These are phyloP conservation scores for Closterium sp. DNA, from an alignment of 139 green algal species.

Conservation along the genomic window DNA sequence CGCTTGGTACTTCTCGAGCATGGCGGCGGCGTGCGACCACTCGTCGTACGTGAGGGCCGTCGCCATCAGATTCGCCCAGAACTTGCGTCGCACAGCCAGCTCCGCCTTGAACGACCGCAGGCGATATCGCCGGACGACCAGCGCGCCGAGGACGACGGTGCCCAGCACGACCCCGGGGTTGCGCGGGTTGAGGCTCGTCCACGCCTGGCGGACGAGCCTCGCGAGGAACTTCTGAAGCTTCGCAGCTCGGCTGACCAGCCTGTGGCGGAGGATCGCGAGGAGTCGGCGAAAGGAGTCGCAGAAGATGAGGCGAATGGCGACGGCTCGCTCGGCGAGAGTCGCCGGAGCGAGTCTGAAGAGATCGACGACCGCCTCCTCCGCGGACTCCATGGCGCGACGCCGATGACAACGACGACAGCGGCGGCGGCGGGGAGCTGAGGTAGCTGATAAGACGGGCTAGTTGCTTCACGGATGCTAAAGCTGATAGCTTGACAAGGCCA, in stretches of 20 bases:
- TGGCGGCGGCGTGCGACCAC: slow-evolving; percentile 34
- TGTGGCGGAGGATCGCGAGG: background rate
- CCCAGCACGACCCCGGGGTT: slow-evolving; percentile 27
- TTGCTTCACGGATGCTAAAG: background rate
- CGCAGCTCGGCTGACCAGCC: background rate
- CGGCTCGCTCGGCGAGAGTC: slow-evolving; percentile 7
- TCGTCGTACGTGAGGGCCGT: slow-evolving; percentile 43
- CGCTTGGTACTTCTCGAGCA: slow-evolving; percentile 32
- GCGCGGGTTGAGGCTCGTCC: slow-evolving; percentile 15
- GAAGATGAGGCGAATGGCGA: slow-evolving; percentile 29
- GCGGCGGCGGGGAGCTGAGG: background rate
- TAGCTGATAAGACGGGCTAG: background rate
- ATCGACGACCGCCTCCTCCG: slow-evolving; percentile 11
- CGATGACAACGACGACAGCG: background rate
- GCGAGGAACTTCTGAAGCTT: slow-evolving; percentile 6
- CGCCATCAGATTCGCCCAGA: slow-evolving; percentile 34
- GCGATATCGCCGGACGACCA: slow-evolving; percentile 24
- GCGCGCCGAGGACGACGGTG: background rate
- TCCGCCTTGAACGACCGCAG: slow-evolving; percentile 19
- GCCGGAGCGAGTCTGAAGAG: slow-evolving; percentile 27
- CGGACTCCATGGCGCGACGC: slow-evolving; percentile 28
- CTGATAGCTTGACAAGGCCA: background rate
- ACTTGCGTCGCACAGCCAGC: slow-evolving; percentile 12
- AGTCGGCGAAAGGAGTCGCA: slow-evolving; percentile 16
- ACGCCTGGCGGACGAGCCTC: background rate